These are phyloP conservation scores for Myriosclerotinia curreyana DNA, from an alignment of 2,329 filamentous ascomycete genomes.

Conservation along the genomic window DNA sequence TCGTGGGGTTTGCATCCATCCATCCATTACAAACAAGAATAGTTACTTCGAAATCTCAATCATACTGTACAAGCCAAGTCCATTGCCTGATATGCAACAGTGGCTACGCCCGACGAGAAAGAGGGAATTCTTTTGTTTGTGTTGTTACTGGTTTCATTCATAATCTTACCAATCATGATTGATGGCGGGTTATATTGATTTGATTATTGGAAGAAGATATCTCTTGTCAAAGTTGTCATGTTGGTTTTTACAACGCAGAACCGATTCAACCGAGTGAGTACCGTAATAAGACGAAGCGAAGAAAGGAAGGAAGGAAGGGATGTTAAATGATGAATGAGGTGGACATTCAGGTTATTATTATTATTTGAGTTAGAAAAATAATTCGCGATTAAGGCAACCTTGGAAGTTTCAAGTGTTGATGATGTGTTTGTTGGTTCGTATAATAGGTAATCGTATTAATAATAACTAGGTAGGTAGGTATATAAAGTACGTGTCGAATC, in stretches of 20 bases:
- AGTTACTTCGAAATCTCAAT: no score
- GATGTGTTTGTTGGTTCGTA: slow-evolving; percentile 23
- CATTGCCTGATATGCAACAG: slow-evolving; percentile 19
- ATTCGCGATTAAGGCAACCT: slow-evolving; percentile 17
- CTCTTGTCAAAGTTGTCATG: neutral
- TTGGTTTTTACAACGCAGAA: slow-evolving; percentile 20
- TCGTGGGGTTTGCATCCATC: slow-evolving; percentile 17
- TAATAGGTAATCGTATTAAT: no score
- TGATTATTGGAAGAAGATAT: slow-evolving; percentile 2
- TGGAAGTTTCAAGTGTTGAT: neutral
- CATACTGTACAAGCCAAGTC: neutral
- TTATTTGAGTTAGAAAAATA: slow-evolving; percentile 17
- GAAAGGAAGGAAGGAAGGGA: neutral
- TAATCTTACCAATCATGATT: slow-evolving; percentile 6
- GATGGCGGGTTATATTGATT: neutral
- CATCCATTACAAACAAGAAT: slow-evolving; percentile 8
- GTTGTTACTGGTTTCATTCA: neutral
- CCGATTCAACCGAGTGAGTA: neutral
- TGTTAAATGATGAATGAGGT: slow-evolving; percentile 10
- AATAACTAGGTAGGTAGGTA: no score
- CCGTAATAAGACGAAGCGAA: no score
- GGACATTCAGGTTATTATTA: slow-evolving; percentile 16
- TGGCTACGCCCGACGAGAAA: slow-evolving; percentile 18
- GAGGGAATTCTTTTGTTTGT: neutral
- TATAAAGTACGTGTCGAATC: slow-evolving; percentile 19